A percentile compares a stretch with the other conserved stretches of the same genome.
Conservation (phyloP, 768 basidiomycete genomes). For the Leucocoprinus birnbaumii region DNA sequence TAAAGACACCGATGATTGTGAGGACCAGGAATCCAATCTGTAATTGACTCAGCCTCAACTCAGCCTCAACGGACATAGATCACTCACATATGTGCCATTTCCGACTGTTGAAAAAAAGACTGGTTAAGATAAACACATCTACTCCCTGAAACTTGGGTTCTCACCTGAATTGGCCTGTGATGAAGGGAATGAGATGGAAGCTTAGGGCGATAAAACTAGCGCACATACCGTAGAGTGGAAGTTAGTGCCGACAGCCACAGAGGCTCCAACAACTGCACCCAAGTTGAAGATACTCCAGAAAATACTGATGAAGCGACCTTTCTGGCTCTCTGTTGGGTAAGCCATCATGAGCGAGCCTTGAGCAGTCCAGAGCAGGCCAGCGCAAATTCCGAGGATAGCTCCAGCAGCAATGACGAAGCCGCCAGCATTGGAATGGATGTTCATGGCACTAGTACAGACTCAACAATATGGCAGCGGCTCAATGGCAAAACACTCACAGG, state of each 20-base stretch:
- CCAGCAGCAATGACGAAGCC: conserved; percentile 71
- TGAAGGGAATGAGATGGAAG: conserved; percentile 19
- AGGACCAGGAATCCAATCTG: conserved; percentile 73
- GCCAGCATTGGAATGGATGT: conserved; percentile 61
- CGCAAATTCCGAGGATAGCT: conserved; percentile 71
- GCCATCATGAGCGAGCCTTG: conserved; percentile 85
- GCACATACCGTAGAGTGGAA: conserved; percentile 54
- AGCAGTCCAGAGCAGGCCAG: conserved; percentile 73
- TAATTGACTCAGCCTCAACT: conserved; percentile 29
- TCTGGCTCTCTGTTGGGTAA: conserved; percentile 78
- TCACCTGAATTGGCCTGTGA: conserved; percentile 36
- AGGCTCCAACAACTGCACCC: conserved; percentile 75
- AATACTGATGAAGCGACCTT: conserved; percentile 72
- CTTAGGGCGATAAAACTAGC: conserved; percentile 1
- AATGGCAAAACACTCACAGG: conserved; percentile 43
- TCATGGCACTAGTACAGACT: conserved; percentile 48
- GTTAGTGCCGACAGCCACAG: conserved; percentile 73
- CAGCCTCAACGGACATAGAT: neutral
- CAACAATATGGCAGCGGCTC: neutral
- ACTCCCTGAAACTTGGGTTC: conserved; percentile 12
- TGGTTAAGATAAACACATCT: neutral
- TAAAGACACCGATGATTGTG: conserved; percentile 61
- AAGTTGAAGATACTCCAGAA: conserved; percentile 88
- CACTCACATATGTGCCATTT: conserved; percentile 72
- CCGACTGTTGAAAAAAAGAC: conserved; percentile 37